Base-by-base conservation (phyloP, 352 stramenopile genomes). In the Blastocystis sp. region DNA sequence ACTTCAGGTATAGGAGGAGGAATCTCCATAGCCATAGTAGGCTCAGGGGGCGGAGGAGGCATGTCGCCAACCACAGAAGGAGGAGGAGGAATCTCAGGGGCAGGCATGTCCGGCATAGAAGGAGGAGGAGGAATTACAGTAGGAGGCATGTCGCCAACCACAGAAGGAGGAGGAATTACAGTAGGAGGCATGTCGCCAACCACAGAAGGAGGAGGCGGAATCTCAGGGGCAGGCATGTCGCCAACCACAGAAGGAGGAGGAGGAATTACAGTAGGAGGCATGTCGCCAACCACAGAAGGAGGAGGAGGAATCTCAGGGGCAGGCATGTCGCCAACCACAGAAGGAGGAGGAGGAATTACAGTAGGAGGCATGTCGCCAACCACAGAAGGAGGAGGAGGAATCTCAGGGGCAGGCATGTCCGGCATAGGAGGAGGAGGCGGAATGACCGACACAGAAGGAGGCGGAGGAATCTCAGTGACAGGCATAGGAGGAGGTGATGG, bases 121-220 rank as follows among this genome's bases (percentile, higher is more conserved):
- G 61, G 28, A 66, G 61, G 61, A 66, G 61, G 61, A 2, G 40
- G 2, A 2, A 66, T 66, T 11, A 34, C n/a, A 2, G 28, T 2
- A 66, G 61, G 61, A 66, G 10, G 2, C 9, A 34, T 66, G 40
- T n/a, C n/a, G 40, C 5, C 40, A 14, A 62, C n/a, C 14, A 62
- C n/a, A 62, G 56, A n/a, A 66, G 61, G 61, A 66, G 10, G 28
- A 53, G 23, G 66, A 53, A 56, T 76, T 43, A 71, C 34, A 43
- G 34, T 40, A 71, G 64, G 28, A 23, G 19, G 62, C 28, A 28
- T 28, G n/a, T 38, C 0, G 10, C 62, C 9, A 38, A 38, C 62
- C 28, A 19, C 9, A 69, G 7, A 1, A 19, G 9, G 62, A 28
- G n/a, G 61, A 7, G 40, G 5, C 0, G 2, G 28, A 17, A 34